These are phyloP conservation scores for Cenchrus purpureus DNA, from an alignment of 176 grass and related monocot species.

Conservation along the genomic window DNA sequence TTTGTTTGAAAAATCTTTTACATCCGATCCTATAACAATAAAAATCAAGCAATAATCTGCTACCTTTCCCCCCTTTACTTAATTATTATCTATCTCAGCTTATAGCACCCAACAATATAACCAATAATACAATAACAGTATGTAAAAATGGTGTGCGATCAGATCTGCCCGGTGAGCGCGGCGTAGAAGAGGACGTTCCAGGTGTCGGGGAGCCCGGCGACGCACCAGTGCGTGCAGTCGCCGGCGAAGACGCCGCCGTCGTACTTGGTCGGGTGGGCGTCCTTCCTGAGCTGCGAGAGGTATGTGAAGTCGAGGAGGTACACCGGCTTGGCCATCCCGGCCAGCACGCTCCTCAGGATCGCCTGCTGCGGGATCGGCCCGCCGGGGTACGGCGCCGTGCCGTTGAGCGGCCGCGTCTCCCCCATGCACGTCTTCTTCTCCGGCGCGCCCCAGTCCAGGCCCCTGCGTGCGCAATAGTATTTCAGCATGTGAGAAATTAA, in stretches of 20 bases:
- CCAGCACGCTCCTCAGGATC: constrained; percentile 54
- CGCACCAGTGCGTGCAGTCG: constrained; percentile 93
- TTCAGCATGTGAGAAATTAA: too few relatives aligned
- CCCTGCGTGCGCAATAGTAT: constrained; percentile 36
- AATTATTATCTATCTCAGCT: not conserved
- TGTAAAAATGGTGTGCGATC: not conserved
- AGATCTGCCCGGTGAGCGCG: constrained; percentile 51
- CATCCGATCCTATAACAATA: not conserved
- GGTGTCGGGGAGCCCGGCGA: constrained; percentile 74
- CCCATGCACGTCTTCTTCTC: constrained; percentile 57
- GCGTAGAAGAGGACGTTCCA: constrained; percentile 87
- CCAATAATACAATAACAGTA: not conserved
- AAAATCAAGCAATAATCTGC: constrained; percentile 12
- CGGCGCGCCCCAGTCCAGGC: constrained; percentile 66
- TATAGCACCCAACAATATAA: not conserved
- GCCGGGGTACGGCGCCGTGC: constrained; percentile 52
- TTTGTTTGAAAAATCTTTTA: not conserved
- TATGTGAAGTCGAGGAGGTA: constrained; percentile 75
- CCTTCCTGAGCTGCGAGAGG: constrained; percentile 78
- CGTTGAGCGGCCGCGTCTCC: constrained; percentile 62
- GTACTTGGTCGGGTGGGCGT: constrained; percentile 85
- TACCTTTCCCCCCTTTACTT: not conserved
- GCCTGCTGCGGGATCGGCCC: constrained; percentile 59
- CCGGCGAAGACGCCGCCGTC: constrained; percentile 57
- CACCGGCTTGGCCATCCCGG: constrained; percentile 65